phyloP scores from a whole-genome alignment of 495 filamentous ascomycete species.

The Xylaria scruposa region DNA sequence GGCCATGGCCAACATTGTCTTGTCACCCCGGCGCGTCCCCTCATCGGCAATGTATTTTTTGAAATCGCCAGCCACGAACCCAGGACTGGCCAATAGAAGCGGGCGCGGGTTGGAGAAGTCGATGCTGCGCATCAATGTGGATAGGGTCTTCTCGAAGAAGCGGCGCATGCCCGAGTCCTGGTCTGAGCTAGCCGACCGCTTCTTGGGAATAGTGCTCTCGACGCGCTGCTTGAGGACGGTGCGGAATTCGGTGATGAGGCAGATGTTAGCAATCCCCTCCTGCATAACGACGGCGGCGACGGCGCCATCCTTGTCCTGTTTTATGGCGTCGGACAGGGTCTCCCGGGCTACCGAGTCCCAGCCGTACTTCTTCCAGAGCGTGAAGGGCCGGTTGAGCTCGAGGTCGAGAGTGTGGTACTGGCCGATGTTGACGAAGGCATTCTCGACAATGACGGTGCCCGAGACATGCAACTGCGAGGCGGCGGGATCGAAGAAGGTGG shows the following conservation, averaged over 20 bases:
- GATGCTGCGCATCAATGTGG: slow-evolving; percentile 77
- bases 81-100: slow-evolving; percentile 87
- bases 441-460: slow-evolving; percentile 83
- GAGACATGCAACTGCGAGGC: slow-evolving; percentile 84
- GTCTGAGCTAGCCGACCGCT: slow-evolving; percentile 66
- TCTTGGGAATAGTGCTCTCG: slow-evolving; percentile 83
- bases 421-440: slow-evolving; percentile 80
- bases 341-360: slow-evolving; percentile 92
- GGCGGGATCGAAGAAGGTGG: slow-evolving; percentile 87
- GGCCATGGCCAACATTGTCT: slow-evolving; percentile 61
- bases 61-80: slow-evolving; percentile 83
- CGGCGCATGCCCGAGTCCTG: slow-evolving; percentile 78
- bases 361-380: slow-evolving; percentile 84
- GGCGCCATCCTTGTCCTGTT: slow-evolving; percentile 76
- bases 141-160: slow-evolving; percentile 81
- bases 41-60: slow-evolving; percentile 77
- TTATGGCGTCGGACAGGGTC: slow-evolving; percentile 77
- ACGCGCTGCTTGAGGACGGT: slow-evolving; percentile 87
- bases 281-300: slow-evolving; percentile 93
- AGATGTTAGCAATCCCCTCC: slow-evolving; percentile 91
- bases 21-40: slow-evolving; percentile 71
- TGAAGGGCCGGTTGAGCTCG: slow-evolving; percentile 69
- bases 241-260: slow-evolving; percentile 88
- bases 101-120: slow-evolving; percentile 74
- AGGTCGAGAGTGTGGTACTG: slow-evolving; percentile 91